Conservation (phyloP, 2,329 filamentous ascomycete genomes). For the Aspergillus ochraceoroseus region DNA sequence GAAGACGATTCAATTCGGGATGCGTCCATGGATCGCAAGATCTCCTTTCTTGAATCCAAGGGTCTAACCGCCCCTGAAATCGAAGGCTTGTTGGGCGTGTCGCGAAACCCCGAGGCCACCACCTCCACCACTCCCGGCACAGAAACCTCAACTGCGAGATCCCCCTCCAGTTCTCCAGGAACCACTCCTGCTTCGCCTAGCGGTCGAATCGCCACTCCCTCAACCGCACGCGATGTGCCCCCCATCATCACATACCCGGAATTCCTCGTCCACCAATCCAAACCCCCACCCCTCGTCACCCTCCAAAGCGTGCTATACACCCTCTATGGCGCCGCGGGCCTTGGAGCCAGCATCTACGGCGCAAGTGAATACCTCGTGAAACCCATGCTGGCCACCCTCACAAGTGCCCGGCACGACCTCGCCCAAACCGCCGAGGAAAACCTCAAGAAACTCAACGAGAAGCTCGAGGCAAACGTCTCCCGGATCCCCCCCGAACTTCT, state of each 20-base stretch:
- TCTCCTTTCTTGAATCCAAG: constrained; percentile 71
- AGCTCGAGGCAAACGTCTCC: constrained; percentile 50
- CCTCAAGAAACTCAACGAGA: constrained; percentile 53
- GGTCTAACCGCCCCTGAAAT: constrained; percentile 66
- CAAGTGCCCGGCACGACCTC: constrained; percentile 55
- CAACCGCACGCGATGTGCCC: constrained; percentile 44
- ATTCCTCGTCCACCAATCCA: constrained; percentile 56
- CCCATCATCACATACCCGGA: constrained; percentile 65
- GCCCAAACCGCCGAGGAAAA: constrained; percentile 49
- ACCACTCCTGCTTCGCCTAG: constrained; percentile 8
- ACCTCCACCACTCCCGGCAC: constrained; percentile 16
- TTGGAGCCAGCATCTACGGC: constrained; percentile 54
- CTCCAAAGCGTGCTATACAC: constrained; percentile 53
- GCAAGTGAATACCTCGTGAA: constrained; percentile 56
- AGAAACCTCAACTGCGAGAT: constrained; percentile 9
- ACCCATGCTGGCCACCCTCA: constrained; percentile 54
- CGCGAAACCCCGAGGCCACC: constrained; percentile 31
- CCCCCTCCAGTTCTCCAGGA: constrained; percentile 1
- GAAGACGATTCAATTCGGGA: constrained; percentile 66
- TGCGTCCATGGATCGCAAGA: constrained; percentile 66
- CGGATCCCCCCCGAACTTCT: constrained; percentile 42
- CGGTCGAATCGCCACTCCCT: constrained; percentile 14
- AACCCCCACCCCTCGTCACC: constrained; percentile 58
- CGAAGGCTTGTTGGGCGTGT: constrained; percentile 55
- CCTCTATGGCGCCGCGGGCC: constrained; percentile 52